Base-by-base conservation (phyloP, 2,329 filamentous ascomycete genomes). In the Gnomoniopsis sp. region DNA sequence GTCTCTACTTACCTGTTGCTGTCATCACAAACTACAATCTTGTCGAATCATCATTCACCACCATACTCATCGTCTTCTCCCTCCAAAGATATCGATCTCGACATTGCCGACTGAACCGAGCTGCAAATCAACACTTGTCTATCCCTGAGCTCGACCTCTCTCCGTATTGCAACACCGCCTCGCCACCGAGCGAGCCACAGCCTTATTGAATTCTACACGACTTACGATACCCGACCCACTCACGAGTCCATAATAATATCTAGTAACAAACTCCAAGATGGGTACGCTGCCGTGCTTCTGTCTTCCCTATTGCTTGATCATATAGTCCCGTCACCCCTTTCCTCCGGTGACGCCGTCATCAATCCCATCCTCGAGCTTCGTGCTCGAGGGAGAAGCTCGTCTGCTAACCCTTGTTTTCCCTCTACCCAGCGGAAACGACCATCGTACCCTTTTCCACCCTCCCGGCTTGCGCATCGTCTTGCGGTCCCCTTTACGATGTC, bases 401-500 rank as follows among this genome's bases (percentile, higher is more conserved):
- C 36, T n/a, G 26, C 44, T 58, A 53, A 58, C 57, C 49, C 36
- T 43, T 23, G 12, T 17, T 14, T 19, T 21, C 33, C 10, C 2
- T 10, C 10, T n/a, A 10, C 12, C 15, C 49, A 77, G 66, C 41
- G 69, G 68, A 43, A 76, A 84, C 81, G 14, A 84, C 82, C 6
- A 77, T 88, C 63, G 76, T 85, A 46, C 84, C 84, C 51, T 83
- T 86, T 65, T 64, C 67, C 49, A 72, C 78, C 46, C 81, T 91
- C 51, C 88, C 88, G 4, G 69, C 79, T 26, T 91, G 88, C 67
- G 88, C 84, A 11, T 70, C 76, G 22, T 62, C 69, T 49, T 91
- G 88, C 68, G 78, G 80, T 47, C 70, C 76, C 30, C 83, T 91
- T 48, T 85, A 81, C 69, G 83, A 90, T 71, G 90, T 89, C 59